Evolutionary conservation across 139 green algal genomes (phyloP).

Genomic region (Chlamydomonas applanata): DNA sequence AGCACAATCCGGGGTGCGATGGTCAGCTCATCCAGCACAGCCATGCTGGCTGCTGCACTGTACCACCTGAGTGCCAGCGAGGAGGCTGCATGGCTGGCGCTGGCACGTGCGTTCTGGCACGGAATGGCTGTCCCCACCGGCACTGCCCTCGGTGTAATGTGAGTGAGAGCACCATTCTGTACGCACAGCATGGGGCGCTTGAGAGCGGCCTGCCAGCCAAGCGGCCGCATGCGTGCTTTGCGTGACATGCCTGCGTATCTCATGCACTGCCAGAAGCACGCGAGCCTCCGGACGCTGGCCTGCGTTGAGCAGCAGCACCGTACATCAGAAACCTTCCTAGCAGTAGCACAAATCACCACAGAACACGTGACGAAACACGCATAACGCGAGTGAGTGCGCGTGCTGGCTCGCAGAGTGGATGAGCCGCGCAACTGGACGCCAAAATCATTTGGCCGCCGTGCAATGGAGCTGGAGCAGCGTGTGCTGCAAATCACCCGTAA

Average conservation of each 20-base stretch:
- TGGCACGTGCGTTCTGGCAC: conserved; percentile 2
- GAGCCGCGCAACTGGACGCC: conserved; percentile 7
- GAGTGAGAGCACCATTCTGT: conserved; percentile 16
- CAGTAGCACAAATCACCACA: no score
- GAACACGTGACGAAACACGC: no score
- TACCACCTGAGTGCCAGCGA: background rate
- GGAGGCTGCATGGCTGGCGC: conserved; percentile 3
- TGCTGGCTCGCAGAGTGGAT: background rate
- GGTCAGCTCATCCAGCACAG: no score
- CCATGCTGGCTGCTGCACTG: conserved; percentile 3
- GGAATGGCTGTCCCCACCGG: conserved; percentile 3
- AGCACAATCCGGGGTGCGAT: no score
- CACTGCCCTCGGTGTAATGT: background rate
- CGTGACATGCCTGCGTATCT: no score
- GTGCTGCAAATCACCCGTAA: background rate
- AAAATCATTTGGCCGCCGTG: background rate
- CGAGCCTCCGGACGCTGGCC: no score
- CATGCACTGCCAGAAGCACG: no score
- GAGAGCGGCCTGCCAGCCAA: background rate
- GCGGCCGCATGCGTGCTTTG: background rate
- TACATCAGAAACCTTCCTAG: background rate
- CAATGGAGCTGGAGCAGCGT: conserved; percentile 11
- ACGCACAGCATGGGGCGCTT: background rate
- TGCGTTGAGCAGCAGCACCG: no score
- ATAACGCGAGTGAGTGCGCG: background rate